These are phyloP conservation scores for Gossypium gossypioides DNA, from an alignment of 441 rosid genomes.

Conservation along the genomic window DNA sequence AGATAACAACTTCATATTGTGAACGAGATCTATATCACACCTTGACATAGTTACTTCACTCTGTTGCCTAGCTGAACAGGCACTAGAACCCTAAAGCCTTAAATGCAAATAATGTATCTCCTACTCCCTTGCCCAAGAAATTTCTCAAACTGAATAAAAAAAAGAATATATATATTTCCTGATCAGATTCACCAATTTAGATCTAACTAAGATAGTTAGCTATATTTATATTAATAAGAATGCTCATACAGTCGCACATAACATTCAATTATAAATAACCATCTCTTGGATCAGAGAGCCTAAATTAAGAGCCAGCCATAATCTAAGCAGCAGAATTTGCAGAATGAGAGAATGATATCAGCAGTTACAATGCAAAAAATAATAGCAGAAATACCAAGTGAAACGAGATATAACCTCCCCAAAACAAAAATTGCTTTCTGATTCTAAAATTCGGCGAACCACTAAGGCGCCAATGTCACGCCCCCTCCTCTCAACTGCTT, in stretches of 20 bases:
- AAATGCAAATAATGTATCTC: not conserved
- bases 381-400: conserved; percentile 26
- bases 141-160: not conserved
- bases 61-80: not conserved
- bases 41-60: not conserved
- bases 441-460: conserved; percentile 62
- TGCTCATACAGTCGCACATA: not conserved
- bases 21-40: not conserved
- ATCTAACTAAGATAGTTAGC: not conserved
- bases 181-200: not conserved
- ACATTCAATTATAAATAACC: not conserved
- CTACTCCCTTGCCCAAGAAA: not conserved
- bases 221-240: not conserved
- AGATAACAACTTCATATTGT: not conserved
- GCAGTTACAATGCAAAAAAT: conserved; percentile 16
- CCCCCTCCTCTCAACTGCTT: conserved; percentile 86
- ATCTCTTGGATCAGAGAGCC: not conserved
- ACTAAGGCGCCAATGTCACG: conserved; percentile 82
- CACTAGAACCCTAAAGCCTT: not conserved
- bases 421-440: conserved; percentile 92
- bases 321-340: conserved; percentile 4
- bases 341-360: not conserved
- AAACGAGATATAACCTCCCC: conserved; percentile 67
- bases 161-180: not conserved
- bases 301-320: not conserved